Percentiles rank a stretch among this genome's conserved stretches.
phyloP scores from a whole-genome alignment of 2,329 filamentous ascomycete genomes.

The Aspergillus pseudoterreus region DNA sequence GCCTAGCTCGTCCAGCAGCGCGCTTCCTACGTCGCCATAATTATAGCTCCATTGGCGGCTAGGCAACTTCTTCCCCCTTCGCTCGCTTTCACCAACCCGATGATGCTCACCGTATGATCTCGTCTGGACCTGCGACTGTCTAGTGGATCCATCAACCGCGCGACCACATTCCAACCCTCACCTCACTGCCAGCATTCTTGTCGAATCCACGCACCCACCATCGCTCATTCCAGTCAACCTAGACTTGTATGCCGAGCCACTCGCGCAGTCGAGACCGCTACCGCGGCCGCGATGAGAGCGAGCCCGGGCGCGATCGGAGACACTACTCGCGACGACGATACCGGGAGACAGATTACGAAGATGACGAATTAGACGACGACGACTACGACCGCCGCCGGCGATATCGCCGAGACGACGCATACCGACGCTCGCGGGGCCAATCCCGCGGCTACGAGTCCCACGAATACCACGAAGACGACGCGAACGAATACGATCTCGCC shows the following conservation, averaged over 20 bases:
- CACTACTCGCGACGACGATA: constrained; percentile 14
- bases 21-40: background rate
- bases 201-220: background rate
- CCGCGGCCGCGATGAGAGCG: constrained; percentile 17
- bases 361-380: constrained; percentile 19
- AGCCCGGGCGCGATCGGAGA: constrained; percentile 15
- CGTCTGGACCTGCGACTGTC: background rate
- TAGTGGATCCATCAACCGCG: background rate
- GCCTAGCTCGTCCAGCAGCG: background rate
- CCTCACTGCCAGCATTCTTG: background rate
- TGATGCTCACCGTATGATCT: no score
- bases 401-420: constrained; percentile 16
- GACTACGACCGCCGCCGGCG: constrained; percentile 17
- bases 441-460: constrained; percentile 19
- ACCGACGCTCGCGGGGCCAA: constrained; percentile 16
- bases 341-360: constrained; percentile 21
- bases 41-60: no score
- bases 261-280: constrained; percentile 32
- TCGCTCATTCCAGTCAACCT: constrained; percentile 5
- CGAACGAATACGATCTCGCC: constrained; percentile 14
- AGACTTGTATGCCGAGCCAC: constrained; percentile 29
- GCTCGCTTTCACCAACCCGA: background rate
- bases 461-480: constrained; percentile 15
- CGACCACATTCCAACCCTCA: background rate
- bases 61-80: no score